Evolutionary conservation across 495 filamentous ascomycete genomes (phyloP).

Genomic region (Trichoderma erinaceum): DNA sequence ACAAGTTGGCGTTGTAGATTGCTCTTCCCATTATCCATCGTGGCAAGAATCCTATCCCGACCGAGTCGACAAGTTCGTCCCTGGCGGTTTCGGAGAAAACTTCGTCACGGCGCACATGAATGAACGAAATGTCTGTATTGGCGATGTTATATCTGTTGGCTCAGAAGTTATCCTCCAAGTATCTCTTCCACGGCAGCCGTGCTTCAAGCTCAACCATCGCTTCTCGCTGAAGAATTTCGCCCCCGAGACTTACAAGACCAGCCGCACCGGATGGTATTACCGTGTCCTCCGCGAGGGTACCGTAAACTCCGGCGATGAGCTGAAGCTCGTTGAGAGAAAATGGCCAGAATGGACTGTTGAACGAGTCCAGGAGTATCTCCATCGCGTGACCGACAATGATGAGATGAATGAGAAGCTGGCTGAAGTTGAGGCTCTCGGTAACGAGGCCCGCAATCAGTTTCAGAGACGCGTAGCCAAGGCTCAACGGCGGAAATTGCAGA

Average conservation of each 20-base stretch:
- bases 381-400: slow-evolving; percentile 38
- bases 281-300: slow-evolving; percentile 42
- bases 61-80: slow-evolving; percentile 36
- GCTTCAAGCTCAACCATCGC: slow-evolving; percentile 53
- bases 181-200: slow-evolving; percentile 46
- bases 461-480: slow-evolving; percentile 32
- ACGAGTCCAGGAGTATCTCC: slow-evolving; percentile 49
- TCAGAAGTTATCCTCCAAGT: slow-evolving; percentile 37
- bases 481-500: slow-evolving; percentile 20
- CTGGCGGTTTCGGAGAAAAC: slow-evolving; percentile 55
- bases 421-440: slow-evolving; percentile 40
- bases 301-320: slow-evolving; percentile 43
- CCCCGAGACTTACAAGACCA: slow-evolving; percentile 42
- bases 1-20: slow-evolving; percentile 29
- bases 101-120: slow-evolving; percentile 44
- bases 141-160: slow-evolving; percentile 43
- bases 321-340: slow-evolving; percentile 36
- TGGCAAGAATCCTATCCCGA: slow-evolving; percentile 42
- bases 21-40: slow-evolving; percentile 44
- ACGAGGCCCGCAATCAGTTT: slow-evolving; percentile 39
- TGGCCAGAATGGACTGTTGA: slow-evolving; percentile 51
- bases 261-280: slow-evolving; percentile 53
- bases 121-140: slow-evolving; percentile 54
- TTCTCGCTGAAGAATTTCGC: slow-evolving; percentile 51
- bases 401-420: slow-evolving; percentile 42